Percentiles rank a stretch among this genome's conserved stretches.
Evolutionary conservation across 257 asterid genomes (phyloP).

Genomic region (Handroanthus guayacan): DNA sequence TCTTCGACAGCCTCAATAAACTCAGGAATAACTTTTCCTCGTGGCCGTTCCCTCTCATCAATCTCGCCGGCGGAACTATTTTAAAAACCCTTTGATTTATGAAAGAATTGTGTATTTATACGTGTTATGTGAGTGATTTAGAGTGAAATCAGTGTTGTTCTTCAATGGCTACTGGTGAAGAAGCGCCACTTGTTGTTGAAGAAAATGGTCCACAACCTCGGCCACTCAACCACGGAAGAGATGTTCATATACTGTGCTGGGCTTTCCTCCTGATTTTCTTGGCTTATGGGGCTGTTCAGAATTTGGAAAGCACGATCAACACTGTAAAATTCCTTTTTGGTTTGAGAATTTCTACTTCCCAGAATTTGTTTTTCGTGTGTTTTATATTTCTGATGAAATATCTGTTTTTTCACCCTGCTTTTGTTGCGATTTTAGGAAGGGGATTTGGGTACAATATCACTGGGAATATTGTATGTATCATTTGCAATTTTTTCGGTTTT

Average conservation of each 20-base stretch:
- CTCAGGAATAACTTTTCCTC: slow-evolving; percentile 5
- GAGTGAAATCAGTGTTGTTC: slow-evolving; percentile 25
- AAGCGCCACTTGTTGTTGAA: slow-evolving; percentile 57
- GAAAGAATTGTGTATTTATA: slow-evolving; percentile 23
- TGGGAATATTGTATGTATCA: slow-evolving; percentile 90
- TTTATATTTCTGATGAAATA: not conserved
- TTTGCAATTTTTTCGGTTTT: slow-evolving; percentile 73
- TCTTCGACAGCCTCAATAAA: slow-evolving; percentile 37
- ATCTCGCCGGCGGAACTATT: slow-evolving; percentile 45
- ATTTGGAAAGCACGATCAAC: slow-evolving; percentile 91
- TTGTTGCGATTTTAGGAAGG: slow-evolving; percentile 62
- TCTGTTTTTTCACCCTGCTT: not conserved
- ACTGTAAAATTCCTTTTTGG: slow-evolving; percentile 48
- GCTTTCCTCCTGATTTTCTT: slow-evolving; percentile 84
- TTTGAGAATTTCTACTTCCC: not conserved
- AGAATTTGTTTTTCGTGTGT: not conserved
- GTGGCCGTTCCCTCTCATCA: slow-evolving; percentile 32
- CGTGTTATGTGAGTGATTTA: slow-evolving; percentile 21
- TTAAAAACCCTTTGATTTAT: slow-evolving; percentile 9
- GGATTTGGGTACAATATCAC: slow-evolving; percentile 84
- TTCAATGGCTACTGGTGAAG: slow-evolving; percentile 80
- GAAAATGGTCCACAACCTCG: slow-evolving; percentile 32
- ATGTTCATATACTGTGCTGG: slow-evolving; percentile 75
- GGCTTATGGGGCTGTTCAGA: slow-evolving; percentile 98
- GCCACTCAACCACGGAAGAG: slow-evolving; percentile 67